A percentile compares a stretch with the other conserved stretches of the same genome.
These are phyloP conservation scores for Rubia tinctorum DNA, from an alignment of 305 asterid species.

Conservation along the genomic window DNA sequence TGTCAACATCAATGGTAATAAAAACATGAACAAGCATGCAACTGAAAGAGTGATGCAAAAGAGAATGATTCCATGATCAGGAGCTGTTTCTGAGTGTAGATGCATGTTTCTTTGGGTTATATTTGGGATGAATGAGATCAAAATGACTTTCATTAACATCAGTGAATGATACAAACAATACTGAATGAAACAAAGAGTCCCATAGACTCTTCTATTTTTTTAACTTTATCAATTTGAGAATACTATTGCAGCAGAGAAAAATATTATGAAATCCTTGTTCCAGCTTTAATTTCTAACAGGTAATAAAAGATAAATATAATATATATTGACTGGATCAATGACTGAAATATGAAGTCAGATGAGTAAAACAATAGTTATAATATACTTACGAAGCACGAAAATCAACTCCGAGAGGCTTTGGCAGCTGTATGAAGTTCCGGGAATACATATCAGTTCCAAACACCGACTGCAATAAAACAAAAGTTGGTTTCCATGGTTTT, in stretches of 20 bases:
- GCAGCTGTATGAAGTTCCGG: slow-evolving; percentile 75
- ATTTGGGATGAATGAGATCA: background rate
- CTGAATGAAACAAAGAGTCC: background rate
- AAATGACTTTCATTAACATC: background rate
- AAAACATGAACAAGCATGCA: background rate
- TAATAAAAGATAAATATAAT: background rate
- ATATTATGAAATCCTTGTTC: background rate
- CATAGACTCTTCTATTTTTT: background rate
- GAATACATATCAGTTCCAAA: slow-evolving; percentile 91
- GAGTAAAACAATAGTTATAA: background rate
- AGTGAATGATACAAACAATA: background rate
- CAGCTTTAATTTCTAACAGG: background rate
- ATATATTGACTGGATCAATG: background rate
- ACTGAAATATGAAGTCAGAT: background rate
- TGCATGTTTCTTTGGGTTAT: background rate
- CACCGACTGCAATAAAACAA: slow-evolving; percentile 55
- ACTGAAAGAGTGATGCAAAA: slow-evolving; percentile 2
- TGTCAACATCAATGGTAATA: background rate
- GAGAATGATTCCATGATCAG: slow-evolving; percentile 3
- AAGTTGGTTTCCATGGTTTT: background rate
- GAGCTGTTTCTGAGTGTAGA: background rate
- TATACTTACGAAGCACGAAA: slow-evolving; percentile 91
- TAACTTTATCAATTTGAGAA: background rate
- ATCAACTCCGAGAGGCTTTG: slow-evolving; percentile 93
- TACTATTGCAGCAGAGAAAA: background rate